phyloP scores from a whole-genome alignment of 495 filamentous ascomycete genomes.

The Penicillium malachiteum region DNA sequence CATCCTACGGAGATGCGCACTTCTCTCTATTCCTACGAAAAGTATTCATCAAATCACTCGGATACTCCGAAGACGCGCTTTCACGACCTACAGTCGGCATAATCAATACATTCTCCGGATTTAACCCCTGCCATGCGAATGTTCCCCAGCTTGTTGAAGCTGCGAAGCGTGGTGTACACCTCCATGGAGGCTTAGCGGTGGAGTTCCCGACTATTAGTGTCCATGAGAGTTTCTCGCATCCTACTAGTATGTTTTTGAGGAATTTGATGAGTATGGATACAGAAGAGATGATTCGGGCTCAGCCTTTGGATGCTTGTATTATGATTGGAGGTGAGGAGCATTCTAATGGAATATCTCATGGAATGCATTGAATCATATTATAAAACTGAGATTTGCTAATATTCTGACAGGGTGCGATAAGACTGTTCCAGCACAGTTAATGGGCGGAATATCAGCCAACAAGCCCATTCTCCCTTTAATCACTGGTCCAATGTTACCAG shows the following conservation, averaged over 20 bases:
- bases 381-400: too few species aligned
- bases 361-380: neutral
- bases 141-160: conserved; percentile 67
- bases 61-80: conserved; percentile 65
- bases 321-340: conserved; percentile 57
- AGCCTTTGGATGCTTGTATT: conserved; percentile 63
- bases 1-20: conserved; percentile 67
- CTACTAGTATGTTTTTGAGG: conserved; percentile 67
- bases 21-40: conserved; percentile 70
- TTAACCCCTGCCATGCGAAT: conserved; percentile 70
- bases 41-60: conserved; percentile 68
- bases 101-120: conserved; percentile 63
- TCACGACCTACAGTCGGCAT: conserved; percentile 64
- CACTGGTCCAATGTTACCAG: conserved; percentile 68
- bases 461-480: conserved; percentile 63
- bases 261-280: conserved; percentile 75
- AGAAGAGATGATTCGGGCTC: conserved; percentile 67
- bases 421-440: conserved; percentile 65
- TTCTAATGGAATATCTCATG: neutral
- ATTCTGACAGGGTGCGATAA: conserved; percentile 58
- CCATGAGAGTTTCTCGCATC: conserved; percentile 60
- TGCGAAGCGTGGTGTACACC: conserved; percentile 59
- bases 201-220: conserved; percentile 69
- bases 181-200: conserved; percentile 59
- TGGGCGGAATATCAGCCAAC: conserved; percentile 69